Evolutionary conservation across 1,284 basidiomycete species (phyloP), one percentile per base, ranked within the genome.

Genomic region (Laetiporus sulphureus): DNA sequence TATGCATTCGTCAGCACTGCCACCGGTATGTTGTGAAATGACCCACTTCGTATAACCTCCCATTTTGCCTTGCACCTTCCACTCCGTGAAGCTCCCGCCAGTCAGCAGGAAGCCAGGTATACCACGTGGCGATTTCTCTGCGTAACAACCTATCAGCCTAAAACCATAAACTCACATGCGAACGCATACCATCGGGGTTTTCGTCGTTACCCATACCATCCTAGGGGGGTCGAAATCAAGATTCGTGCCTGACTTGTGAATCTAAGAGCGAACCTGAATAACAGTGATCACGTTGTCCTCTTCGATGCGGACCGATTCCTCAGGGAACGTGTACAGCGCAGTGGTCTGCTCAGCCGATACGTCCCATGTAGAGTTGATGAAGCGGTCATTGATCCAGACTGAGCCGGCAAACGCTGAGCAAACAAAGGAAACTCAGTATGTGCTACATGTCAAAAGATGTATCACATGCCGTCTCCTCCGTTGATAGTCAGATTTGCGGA

Each of bases 41-140:
- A 59, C 73, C 23, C 56, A 86, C 84, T 66, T 63, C 0, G 64
- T 75, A 58, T 90, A 90, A 11, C 88, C 87, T 15, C 83, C 83
- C 4, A 81, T 52, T 58, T 90, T 91, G 29, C 88, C 88, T 62
- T 89, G 85, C 0, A 91, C 83, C 49, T 75, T 86, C 88, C 89
- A 91, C 5, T 68, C 64, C 2, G 68, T 67, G 54, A 87, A 84
- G 15, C 64, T 65, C 13, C 81, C 82, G 5, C 60, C 59, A 42
- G 76, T 69, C 10, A 90, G 69, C 49, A 71, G 54, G 66, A 83
- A 89, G 15, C 84, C 86, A n/a, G 82, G 74, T 38, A 91, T 71
- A 1, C 87, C 88, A 16, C 88, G 79, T 25, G 86, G 82, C 5
- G 82, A 78, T 61, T 85, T 89, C 41, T 66, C 57, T 56, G 48